Evolutionary conservation across 2,329 filamentous ascomycete genomes (phyloP).

Genomic region (Sarocladium brachiariae): DNA sequence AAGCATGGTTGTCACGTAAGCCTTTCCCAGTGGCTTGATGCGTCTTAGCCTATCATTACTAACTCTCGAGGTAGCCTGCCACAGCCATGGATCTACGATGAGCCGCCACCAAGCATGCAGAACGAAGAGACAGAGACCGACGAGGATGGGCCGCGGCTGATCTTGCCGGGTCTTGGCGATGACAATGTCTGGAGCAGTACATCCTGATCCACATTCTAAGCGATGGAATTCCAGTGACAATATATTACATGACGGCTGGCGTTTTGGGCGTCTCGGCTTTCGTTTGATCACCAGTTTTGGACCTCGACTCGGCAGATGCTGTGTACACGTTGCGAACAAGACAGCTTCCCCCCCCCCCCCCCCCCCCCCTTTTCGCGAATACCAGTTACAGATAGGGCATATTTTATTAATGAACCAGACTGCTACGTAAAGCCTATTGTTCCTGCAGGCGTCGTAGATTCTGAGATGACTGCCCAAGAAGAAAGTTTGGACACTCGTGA

Average conservation of each 20-base stretch:
- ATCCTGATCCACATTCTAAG: not conserved
- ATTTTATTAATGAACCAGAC: too few relatives aligned
- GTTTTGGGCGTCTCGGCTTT: slow-evolving; percentile 23
- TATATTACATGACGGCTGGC: not conserved
- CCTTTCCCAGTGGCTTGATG: slow-evolving; percentile 18
- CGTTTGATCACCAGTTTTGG: too few relatives aligned
- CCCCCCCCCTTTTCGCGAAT: too few relatives aligned
- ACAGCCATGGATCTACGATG: slow-evolving; percentile 61
- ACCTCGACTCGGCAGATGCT: too few relatives aligned
- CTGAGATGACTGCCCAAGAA: too few relatives aligned
- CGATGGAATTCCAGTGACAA: not conserved
- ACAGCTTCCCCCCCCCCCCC: too few relatives aligned
- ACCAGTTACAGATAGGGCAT: too few relatives aligned
- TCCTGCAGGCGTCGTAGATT: too few relatives aligned
- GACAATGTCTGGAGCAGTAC: slow-evolving; percentile 28
- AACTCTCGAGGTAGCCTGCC: slow-evolving; percentile 43
- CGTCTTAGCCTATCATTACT: not conserved
- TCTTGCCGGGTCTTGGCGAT: slow-evolving; percentile 32
- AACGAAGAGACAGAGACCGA: slow-evolving; percentile 21
- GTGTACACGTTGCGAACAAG: too few relatives aligned
- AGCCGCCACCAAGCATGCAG: slow-evolving; percentile 37
- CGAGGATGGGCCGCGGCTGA: slow-evolving; percentile 19
- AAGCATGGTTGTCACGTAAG: slow-evolving; percentile 61
- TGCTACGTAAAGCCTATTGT: too few relatives aligned
- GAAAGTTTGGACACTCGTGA: too few relatives aligned